Base-by-base conservation (phyloP, 257 asterid genomes). In the Solanum chiquidenum region DNA sequence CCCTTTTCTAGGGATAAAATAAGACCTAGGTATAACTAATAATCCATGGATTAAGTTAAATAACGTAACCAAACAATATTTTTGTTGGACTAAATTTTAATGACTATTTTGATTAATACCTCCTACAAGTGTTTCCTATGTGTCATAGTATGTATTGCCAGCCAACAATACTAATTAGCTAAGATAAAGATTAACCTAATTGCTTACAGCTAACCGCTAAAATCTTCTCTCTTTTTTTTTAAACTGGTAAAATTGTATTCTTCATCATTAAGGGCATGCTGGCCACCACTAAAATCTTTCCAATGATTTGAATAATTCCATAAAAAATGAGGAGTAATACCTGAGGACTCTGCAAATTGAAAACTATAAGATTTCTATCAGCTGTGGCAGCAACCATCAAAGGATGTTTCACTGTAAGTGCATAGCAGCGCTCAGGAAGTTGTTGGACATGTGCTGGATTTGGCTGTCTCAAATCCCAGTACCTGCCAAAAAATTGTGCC, bases 311-410 rank as follows among this genome's bases (percentile, higher is more conserved):
- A 86, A 21, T 33, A 13, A 68, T 49, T 86, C 37, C 37, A 49
- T 64, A 46, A 27, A 52, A 71, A 49, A 60, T 60, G 89, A 77
- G 87, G 66, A 82, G 27, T 76, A 64, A 62, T 90, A 97, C 98
- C 99, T 95, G 99, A 88, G 99, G 99, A 88, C 92, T 95, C 90
- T 97, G 96, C 92, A 97, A 93, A 94, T 97, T 95, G 96, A 93
- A 97, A 85, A 97, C 96, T 72, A 93, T 86, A 86, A 95, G 92
- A 88, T 95, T 95, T 94, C 98, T 92, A 90, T 97, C 99, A 80
- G 98, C 98, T 44, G 99, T 97, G 86, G 95, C 99, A 88, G 92
- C 99, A 46, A 97, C 98, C 99, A 97, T 95, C 87, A 97, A 94
- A 73, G 99, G 99, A 88, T 97, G 93, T 91, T 90, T 94, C 68